A percentile compares a stretch with the other conserved stretches of the same genome.
Conservation (phyloP, 805 yeast genomes). For the Metschnikowia matae region DNA sequence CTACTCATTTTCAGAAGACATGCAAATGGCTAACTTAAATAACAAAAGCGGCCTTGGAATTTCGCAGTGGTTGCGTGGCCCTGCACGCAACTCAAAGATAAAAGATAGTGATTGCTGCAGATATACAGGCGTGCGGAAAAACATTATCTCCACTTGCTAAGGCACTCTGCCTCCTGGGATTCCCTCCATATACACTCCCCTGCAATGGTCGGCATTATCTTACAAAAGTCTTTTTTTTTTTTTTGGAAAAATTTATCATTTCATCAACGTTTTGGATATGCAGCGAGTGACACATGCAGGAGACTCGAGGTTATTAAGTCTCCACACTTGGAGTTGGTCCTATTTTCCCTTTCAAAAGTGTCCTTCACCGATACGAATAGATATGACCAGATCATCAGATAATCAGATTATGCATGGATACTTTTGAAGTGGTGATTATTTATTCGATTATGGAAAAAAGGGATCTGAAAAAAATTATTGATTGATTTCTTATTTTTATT, state of each 20-base stretch:
- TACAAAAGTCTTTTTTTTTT: too few relatives aligned
- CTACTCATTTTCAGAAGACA: neutral
- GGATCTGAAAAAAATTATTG: too few relatives aligned
- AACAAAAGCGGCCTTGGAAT: neutral
- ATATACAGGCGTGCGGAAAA: neutral
- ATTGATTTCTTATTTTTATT: too few relatives aligned
- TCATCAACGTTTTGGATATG: neutral
- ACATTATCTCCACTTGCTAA: neutral
- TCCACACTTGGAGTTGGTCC: too few relatives aligned
- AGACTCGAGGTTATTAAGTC: neutral
- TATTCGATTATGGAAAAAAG: too few relatives aligned
- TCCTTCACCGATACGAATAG: too few relatives aligned
- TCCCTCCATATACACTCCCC: neutral
- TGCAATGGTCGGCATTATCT: neutral
- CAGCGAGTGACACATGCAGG: neutral
- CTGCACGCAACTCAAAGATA: neutral
- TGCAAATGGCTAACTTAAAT: neutral
- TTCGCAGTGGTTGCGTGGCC: neutral
- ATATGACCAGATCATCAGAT: too few relatives aligned
- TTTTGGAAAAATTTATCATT: too few relatives aligned
- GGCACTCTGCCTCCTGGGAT: neutral
- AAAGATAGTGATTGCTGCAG: slow-evolving; percentile 2
- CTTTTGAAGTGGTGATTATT: too few relatives aligned
- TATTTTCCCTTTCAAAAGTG: too few relatives aligned
- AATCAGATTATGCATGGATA: too few relatives aligned